These are phyloP conservation scores for Ustilago vetiveriae DNA, from an alignment of 1,284 basidiomycete species.

Conservation along the genomic window DNA sequence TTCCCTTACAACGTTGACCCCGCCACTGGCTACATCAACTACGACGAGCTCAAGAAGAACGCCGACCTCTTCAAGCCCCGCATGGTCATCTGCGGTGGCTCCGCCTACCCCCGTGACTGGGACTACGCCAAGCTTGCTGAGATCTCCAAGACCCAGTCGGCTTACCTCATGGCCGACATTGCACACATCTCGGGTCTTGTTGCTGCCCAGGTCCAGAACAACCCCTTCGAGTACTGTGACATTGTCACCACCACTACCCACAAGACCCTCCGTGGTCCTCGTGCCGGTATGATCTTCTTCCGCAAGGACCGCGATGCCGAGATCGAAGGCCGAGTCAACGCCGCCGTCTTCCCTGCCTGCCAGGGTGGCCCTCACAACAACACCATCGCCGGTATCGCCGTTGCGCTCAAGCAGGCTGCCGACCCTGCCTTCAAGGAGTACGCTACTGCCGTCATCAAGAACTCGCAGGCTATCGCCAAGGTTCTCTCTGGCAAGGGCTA, in stretches of 20 bases:
- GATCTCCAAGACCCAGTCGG: constrained; percentile 86
- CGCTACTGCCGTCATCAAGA: constrained; percentile 88
- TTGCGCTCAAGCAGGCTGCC: constrained; percentile 90
- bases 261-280: constrained; percentile 98
- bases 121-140: constrained; percentile 76
- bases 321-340: constrained; percentile 94
- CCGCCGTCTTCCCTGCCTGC: constrained; percentile 99
- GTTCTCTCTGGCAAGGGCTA: constrained; percentile 69
- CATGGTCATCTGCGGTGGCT: constrained; percentile 96
- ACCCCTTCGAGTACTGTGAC: constrained; percentile 96
- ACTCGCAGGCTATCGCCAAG: constrained; percentile 63
- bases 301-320: constrained; percentile 87
- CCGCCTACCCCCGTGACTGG: constrained; percentile 98
- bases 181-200: constrained; percentile 97
- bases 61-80: constrained; percentile 96
- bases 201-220: constrained; percentile 89
- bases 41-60: constrained; percentile 81
- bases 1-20: constrained; percentile 85
- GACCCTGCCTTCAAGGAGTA: constrained; percentile 91
- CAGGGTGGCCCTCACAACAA: constrained; percentile 99
- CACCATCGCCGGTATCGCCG: constrained; percentile 95
- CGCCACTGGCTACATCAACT: constrained; percentile 87
- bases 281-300: constrained; percentile 99
- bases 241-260: constrained; percentile 76
- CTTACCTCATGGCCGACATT: constrained; percentile 83